Conservation (phyloP, 805 yeast species). For the Candida maltosa region DNA sequence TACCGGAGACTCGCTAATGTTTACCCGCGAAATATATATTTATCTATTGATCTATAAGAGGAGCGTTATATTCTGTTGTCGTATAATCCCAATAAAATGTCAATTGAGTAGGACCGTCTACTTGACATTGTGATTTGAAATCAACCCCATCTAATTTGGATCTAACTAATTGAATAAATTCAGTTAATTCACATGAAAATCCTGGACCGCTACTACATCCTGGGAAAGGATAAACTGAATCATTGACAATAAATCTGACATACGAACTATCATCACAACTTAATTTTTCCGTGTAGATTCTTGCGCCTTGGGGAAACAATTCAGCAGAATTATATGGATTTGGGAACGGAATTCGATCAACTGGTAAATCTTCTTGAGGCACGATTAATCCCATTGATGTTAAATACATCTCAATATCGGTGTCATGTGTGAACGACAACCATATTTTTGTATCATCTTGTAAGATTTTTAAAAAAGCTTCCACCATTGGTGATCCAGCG, state of each 20-base stretch:
- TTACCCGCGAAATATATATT: not conserved
- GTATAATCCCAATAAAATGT: constrained; percentile 43
- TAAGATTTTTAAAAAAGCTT: constrained; percentile 49
- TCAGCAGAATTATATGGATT: constrained; percentile 42
- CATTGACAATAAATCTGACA: constrained; percentile 38
- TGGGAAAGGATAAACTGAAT: constrained; percentile 36
- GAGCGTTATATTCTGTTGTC: constrained; percentile 6
- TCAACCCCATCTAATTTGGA: constrained; percentile 24
- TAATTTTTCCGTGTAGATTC: constrained; percentile 36
- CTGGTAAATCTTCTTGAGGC: constrained; percentile 40
- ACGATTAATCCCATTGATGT: constrained; percentile 61
- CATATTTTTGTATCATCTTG: constrained; percentile 51
- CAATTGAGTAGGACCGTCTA: constrained; percentile 21
- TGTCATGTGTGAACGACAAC: constrained; percentile 74
- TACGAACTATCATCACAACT: constrained; percentile 22
- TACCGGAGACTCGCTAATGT: too few species aligned
- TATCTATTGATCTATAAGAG: constrained; percentile 7
- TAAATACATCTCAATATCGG: constrained; percentile 57
- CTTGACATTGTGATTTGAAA: constrained; percentile 25
- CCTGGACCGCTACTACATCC: constrained; percentile 39
- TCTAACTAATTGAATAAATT: constrained; percentile 27
- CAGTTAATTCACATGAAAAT: constrained; percentile 36
- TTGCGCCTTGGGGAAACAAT: constrained; percentile 40
- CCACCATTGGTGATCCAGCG: constrained; percentile 56
- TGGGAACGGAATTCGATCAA: constrained; percentile 45